phyloP scores from a whole-genome alignment of 1,284 basidiomycete species.

The Moniliophthora roreri region DNA sequence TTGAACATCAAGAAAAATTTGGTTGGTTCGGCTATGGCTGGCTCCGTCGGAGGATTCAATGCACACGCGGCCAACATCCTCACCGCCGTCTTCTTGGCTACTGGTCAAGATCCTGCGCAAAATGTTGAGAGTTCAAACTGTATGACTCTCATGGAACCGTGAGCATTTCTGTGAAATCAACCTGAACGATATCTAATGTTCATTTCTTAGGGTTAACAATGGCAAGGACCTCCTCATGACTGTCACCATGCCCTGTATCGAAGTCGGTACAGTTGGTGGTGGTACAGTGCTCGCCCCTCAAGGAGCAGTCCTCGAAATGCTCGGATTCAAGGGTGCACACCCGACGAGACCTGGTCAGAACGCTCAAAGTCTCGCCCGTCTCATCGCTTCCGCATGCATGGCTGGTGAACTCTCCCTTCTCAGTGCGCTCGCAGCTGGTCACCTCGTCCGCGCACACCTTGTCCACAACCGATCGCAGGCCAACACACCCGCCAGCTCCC shows the following conservation, averaged over 20 bases:
- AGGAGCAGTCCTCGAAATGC: conserved; percentile 88
- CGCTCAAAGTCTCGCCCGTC: conserved; percentile 82
- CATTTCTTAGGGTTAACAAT: conserved; percentile 68
- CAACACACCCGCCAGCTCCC: conserved; percentile 55
- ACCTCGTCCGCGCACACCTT: conserved; percentile 88
- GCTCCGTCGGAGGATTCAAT: conserved; percentile 96
- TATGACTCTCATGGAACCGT: conserved; percentile 99
- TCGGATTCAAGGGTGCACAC: conserved; percentile 88
- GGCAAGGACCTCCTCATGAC: conserved; percentile 92
- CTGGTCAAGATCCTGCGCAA: conserved; percentile 98
- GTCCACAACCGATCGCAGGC: conserved; percentile 77
- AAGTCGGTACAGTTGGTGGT: conserved; percentile 95
- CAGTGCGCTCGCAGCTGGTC: conserved; percentile 88
- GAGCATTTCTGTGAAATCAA: conserved; percentile 36
- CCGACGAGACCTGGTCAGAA: conserved; percentile 82
- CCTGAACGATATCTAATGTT: conserved; percentile 5
- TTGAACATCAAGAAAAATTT: conserved; percentile 98
- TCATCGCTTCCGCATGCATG: conserved; percentile 91
- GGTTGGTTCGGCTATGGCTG: conserved; percentile 97
- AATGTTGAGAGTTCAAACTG: conserved; percentile 99
- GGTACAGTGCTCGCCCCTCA: conserved; percentile 92
- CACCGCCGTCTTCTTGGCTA: conserved; percentile 94
- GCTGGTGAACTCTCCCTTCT: conserved; percentile 91
- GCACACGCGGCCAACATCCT: conserved; percentile 98
- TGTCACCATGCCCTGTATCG: conserved; percentile 93